phyloP scores from a whole-genome alignment of 768 basidiomycete genomes.

The Exidia glandulosa region DNA sequence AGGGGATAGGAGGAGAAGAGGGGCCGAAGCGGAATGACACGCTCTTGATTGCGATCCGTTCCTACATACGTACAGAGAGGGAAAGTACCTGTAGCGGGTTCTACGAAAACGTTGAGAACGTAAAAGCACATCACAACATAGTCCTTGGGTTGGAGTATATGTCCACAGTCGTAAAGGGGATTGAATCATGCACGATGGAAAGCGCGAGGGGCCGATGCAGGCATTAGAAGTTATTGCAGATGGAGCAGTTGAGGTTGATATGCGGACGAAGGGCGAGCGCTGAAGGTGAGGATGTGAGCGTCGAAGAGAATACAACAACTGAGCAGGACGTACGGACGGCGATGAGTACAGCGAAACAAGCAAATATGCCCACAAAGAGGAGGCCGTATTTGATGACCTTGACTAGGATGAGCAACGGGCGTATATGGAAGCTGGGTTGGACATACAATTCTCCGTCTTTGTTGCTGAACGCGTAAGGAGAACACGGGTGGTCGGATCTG shows the following conservation, averaged over 20 bases:
- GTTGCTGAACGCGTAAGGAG: constrained; percentile 87
- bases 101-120: background rate
- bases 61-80: too few relatives aligned
- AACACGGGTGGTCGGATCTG: constrained; percentile 90
- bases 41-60: too few relatives aligned
- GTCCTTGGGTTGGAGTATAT: background rate
- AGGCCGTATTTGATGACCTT: constrained; percentile 78
- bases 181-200: background rate
- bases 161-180: background rate
- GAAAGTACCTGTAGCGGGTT: background rate
- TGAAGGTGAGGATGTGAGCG: constrained; percentile 9
- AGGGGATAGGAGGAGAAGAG: too few relatives aligned
- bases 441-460: constrained; percentile 81
- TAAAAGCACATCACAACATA: background rate
- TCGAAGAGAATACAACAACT: background rate
- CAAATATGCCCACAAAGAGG: constrained; percentile 67
- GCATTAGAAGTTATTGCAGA: constrained; percentile 75
- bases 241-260: constrained; percentile 66
- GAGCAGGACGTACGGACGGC: constrained; percentile 54
- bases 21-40: too few relatives aligned
- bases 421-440: background rate
- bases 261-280: constrained; percentile 66
- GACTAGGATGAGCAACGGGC: background rate
- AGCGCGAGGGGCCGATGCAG: background rate
- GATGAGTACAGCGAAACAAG: constrained; percentile 70